These are phyloP conservation scores for Daedalea quercina DNA, from an alignment of 768 basidiomycete species.

Conservation along the genomic window DNA sequence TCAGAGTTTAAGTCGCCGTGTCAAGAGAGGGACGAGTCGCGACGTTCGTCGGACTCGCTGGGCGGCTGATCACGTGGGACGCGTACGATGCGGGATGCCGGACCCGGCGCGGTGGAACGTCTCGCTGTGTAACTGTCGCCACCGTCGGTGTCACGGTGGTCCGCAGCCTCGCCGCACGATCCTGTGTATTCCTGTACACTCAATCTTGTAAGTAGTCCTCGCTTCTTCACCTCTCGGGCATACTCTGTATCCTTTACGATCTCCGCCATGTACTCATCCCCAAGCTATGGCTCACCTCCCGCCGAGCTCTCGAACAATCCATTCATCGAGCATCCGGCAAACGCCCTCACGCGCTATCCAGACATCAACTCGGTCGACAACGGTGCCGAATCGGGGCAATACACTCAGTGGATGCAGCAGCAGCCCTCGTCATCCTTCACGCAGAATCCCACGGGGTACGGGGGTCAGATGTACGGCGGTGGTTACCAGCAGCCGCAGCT, in stretches of 20 bases:
- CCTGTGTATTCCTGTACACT: too few relatives aligned
- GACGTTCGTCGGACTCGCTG: too few relatives aligned
- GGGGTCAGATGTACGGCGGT: conserved; percentile 8
- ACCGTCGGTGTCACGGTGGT: too few relatives aligned
- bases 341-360: conserved; percentile 46
- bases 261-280: conserved; percentile 16
- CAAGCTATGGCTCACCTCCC: conserved; percentile 18
- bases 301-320: conserved; percentile 55
- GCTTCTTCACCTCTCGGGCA: not conserved
- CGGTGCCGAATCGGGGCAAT: conserved; percentile 23
- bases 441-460: conserved; percentile 15
- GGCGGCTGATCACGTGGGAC: too few relatives aligned
- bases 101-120: too few relatives aligned
- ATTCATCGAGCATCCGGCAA: conserved; percentile 48
- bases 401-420: conserved; percentile 33
- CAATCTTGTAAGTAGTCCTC: too few relatives aligned
- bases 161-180: too few relatives aligned
- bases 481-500: conserved; percentile 7
- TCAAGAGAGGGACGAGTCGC: too few relatives aligned
- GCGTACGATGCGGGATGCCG: too few relatives aligned
- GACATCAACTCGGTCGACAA: conserved; percentile 38
- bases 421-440: conserved; percentile 18
- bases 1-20: too few relatives aligned
- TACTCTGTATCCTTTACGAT: not conserved
- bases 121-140: too few relatives aligned